These are phyloP conservation scores for Oehlia diaphana DNA, from an alignment of 192 early-diverging fungal genomes.

Conservation along the genomic window DNA sequence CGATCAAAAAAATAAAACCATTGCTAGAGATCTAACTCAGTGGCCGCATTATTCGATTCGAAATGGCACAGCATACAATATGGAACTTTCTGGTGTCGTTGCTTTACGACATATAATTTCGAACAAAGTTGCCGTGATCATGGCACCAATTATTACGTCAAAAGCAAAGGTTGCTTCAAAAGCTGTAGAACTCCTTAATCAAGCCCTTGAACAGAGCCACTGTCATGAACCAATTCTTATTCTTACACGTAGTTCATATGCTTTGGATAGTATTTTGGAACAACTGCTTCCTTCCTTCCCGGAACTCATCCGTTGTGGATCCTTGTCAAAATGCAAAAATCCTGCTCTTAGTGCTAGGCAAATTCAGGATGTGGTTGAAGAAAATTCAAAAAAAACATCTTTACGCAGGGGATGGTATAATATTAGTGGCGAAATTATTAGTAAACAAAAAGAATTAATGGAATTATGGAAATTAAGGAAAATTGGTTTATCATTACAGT, in stretches of 20 bases:
- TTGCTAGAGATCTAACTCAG: neutral
- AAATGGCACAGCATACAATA: conserved; percentile 14
- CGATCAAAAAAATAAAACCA: neutral
- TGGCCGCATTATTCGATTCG: neutral
- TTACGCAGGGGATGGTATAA: neutral
- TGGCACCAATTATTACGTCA: conserved; percentile 33
- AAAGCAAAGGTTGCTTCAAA: conserved; percentile 35
- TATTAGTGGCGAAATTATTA: neutral
- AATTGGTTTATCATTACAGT: neutral
- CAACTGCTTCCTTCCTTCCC: conserved; percentile 5
- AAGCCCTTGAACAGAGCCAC: conserved; percentile 22
- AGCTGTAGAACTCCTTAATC: conserved; percentile 26
- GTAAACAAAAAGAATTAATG: neutral
- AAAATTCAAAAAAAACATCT: no score
- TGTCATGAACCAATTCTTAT: conserved; percentile 32
- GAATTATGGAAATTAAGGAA: neutral
- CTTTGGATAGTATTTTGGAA: conserved; percentile 26
- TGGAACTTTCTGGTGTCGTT: conserved; percentile 30
- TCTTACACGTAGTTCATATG: conserved; percentile 23
- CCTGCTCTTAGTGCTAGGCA: neutral
- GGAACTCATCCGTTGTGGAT: conserved; percentile 34
- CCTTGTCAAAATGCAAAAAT: neutral
- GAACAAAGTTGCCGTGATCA: conserved; percentile 33
- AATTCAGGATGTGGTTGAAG: neutral
- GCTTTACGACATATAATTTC: conserved; percentile 32